Conservation (phyloP, 352 stramenopile species). For the Hyaloperonospora brassicae region DNA sequence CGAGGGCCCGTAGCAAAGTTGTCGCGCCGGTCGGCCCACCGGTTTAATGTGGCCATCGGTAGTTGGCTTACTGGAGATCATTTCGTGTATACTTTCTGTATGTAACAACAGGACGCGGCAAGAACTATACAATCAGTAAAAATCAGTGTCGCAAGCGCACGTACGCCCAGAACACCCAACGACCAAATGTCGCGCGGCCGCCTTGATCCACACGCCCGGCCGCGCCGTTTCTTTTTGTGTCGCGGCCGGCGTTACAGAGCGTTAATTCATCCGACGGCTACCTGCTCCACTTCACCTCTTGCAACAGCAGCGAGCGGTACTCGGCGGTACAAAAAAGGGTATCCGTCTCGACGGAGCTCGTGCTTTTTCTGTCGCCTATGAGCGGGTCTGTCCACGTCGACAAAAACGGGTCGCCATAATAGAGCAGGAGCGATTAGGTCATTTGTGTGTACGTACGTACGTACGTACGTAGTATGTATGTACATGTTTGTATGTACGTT, state of each 20-base stretch:
- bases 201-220: too few species aligned
- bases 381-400: neutral
- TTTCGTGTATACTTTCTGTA: too few species aligned
- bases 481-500: neutral
- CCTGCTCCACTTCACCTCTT: too few species aligned
- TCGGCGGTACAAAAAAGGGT: neutral
- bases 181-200: too few species aligned
- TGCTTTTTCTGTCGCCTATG: neutral
- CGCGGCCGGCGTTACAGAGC: too few species aligned
- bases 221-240: too few species aligned
- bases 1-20: constrained; percentile 5
- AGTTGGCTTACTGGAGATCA: too few species aligned
- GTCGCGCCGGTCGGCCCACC: constrained; percentile 8
- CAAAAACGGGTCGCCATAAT: constrained; percentile 1
- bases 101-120: too few species aligned
- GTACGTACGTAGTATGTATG: neutral
- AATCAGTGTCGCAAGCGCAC: too few species aligned
- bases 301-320: neutral
- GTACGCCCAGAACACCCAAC: too few species aligned
- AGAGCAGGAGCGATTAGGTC: constrained; percentile 1
- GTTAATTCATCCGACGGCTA: too few species aligned
- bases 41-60: neutral
- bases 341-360: neutral
- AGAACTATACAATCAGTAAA: too few species aligned
- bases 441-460: constrained; percentile 2